Evolutionary conservation across 73 alveolate species (phyloP), one percentile per base, ranked within the genome.

Genomic region (Loxodes magnus): DNA sequence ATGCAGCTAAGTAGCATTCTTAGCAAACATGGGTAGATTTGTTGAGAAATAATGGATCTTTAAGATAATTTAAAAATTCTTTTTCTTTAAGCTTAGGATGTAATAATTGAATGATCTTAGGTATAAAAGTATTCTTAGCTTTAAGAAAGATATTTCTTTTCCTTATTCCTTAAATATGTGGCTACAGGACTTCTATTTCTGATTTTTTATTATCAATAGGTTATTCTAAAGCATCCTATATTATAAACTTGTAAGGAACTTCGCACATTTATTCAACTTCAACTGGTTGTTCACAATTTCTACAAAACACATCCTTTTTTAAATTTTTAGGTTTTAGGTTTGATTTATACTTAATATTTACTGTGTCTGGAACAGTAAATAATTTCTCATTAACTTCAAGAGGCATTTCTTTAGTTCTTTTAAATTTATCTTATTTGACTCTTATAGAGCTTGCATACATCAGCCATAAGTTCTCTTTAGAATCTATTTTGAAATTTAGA

Each of bases 381-480:
- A 12, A 7, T 1, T 20, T 22, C 1, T 5, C 39, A 46, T n/a
- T n/a, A n/a, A n/a, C n/a, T n/a, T n/a, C n/a, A n/a, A n/a, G n/a
- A n/a, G n/a, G n/a, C n/a, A 46, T 9, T n/a, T 22, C 59, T 21
- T 25, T 10, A 9, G 53, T 23, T 39, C 21, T 19, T 10, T 15
- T 15, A 10, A 19, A 12, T 28, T 7, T 38, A 5, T 12, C 52
- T 5, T 5, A 7, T 10, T 12, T 10, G 2, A 37, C n/a, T 1
- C 97, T 63, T 14, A 81, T 30, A 15, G 92, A 71, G 4, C 94
- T 81, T 29, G 94, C 86, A 82, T 89, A 87, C 2, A 87, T 36
- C 39, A 87, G 60, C 80, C 91, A 65, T 3, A 87, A 63, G 43
- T 79, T 58, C 25, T 77, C 88, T 44, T 72, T 72, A 37, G 41